Evolutionary conservation across 208 protist genomes (phyloP).

Genomic region (Acanthamoeba triangularis): DNA sequence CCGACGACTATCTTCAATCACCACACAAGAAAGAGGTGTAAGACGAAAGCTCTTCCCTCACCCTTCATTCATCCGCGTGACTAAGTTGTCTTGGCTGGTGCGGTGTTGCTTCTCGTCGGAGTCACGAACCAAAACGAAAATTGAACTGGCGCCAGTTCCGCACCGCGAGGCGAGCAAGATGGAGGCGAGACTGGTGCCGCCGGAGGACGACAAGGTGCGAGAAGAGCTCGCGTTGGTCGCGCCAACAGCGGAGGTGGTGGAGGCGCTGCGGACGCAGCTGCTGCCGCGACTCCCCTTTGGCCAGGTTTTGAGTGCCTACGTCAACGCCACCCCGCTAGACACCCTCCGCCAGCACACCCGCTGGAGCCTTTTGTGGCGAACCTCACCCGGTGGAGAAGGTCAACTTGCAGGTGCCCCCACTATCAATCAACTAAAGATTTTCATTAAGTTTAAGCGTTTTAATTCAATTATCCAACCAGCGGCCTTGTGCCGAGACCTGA

Average conservation of each 20-base stretch:
- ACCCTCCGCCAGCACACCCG: background rate
- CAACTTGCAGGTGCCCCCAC: background rate
- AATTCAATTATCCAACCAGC: background rate
- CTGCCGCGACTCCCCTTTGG: constrained; percentile 18
- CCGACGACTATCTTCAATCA: constrained; percentile 84
- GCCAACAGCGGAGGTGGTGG: background rate
- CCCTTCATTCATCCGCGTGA: background rate
- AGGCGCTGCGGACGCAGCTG: background rate
- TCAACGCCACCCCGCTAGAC: constrained; percentile 26
- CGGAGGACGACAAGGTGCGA: background rate
- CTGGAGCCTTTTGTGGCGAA: constrained; percentile 3
- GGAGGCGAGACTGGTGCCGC: background rate
- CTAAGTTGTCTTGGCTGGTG: background rate
- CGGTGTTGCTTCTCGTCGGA: too few species aligned
- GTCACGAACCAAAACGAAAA: background rate
- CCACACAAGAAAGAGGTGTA: constrained; percentile 58
- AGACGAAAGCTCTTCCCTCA: background rate
- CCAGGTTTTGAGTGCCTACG: constrained; percentile 7
- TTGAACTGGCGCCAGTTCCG: background rate
- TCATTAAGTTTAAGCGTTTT: background rate
- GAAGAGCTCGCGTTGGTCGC: background rate
- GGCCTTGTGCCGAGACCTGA: background rate
- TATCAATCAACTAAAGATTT: background rate
- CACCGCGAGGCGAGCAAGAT: background rate
- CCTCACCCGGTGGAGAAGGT: background rate